Percentiles rank a stretch among this genome's conserved stretches.
Conservation (phyloP, 139 green algal genomes). For the Volvox africanus region DNA sequence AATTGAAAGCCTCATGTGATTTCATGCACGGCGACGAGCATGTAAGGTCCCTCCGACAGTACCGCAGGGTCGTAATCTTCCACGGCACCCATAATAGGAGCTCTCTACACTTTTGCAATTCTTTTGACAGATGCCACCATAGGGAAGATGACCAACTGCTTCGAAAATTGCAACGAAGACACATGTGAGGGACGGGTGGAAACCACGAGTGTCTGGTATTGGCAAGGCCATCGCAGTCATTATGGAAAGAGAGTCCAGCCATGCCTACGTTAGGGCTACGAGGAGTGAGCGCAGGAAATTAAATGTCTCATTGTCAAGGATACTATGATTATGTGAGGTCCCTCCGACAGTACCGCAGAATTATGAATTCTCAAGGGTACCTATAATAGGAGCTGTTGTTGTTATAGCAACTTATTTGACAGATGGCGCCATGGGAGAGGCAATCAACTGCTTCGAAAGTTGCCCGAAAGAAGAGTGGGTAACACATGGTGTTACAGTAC, state of each 20-base stretch:
- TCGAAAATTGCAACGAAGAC: neutral
- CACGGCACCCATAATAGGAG: conserved; percentile 35
- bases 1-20: too few relatives aligned
- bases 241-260: too few relatives aligned
- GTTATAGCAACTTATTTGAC: conserved; percentile 25
- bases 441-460: conserved; percentile 18
- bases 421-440: neutral
- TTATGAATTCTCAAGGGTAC: neutral
- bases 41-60: conserved; percentile 23
- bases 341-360: conserved; percentile 32
- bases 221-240: too few relatives aligned
- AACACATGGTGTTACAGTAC: too few relatives aligned
- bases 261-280: too few relatives aligned
- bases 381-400: conserved; percentile 21
- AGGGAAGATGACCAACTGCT: neutral
- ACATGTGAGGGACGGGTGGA: neutral
- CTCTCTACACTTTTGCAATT: neutral
- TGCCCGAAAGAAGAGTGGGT: neutral
- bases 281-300: too few relatives aligned
- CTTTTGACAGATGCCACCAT: conserved; percentile 19
- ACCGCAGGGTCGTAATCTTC: neutral
- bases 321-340: neutral
- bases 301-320: too few relatives aligned
- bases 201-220: too few relatives aligned
- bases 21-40: too few relatives aligned